These are phyloP conservation scores for Sicyos baderoa DNA, from an alignment of 306 rosid species.

Conservation along the genomic window DNA sequence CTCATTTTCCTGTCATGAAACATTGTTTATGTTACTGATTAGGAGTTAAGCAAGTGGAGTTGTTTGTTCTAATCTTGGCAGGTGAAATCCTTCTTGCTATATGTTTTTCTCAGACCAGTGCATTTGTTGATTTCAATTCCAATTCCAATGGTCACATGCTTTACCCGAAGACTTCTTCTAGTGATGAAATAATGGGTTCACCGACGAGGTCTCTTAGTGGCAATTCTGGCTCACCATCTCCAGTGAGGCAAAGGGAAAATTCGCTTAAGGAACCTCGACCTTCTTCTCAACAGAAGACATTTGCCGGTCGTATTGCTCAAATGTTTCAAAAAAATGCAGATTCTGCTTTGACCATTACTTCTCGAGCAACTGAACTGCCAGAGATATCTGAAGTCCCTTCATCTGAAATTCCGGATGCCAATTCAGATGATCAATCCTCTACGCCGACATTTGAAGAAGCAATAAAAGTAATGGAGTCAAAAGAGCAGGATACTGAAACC, in stretches of 20 bases:
- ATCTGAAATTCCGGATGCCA: conserved; percentile 34
- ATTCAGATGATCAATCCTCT: conserved; percentile 49
- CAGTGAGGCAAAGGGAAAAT: conserved; percentile 46
- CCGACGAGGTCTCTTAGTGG: conserved; percentile 33
- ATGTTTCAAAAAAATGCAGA: conserved; percentile 59
- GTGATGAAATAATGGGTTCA: conserved; percentile 29
- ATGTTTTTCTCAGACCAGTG: conserved; percentile 32
- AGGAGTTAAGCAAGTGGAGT: conserved; percentile 11
- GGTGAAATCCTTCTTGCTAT: conserved; percentile 71
- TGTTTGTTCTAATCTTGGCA: conserved; percentile 25
- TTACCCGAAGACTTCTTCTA: conserved; percentile 15
- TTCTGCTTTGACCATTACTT: conserved; percentile 25
- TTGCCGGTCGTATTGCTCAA: conserved; percentile 66
- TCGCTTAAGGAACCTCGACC: conserved; percentile 49
- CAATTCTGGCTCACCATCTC: conserved; percentile 43
- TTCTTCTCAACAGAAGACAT: conserved; percentile 38
- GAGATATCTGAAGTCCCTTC: conserved; percentile 42
- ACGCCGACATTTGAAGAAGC: conserved; percentile 53
- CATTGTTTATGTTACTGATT: background rate
- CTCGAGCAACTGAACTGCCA: conserved; percentile 33
- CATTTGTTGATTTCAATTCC: conserved; percentile 29
- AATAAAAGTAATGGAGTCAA: conserved; percentile 42
- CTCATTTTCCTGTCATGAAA: background rate
- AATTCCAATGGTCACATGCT: conserved; percentile 9
- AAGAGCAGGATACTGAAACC: conserved; percentile 54